Percentiles rank a stretch among this genome's conserved stretches.
These are phyloP conservation scores for Tolypocladium pustulatum DNA, from an alignment of 2,329 filamentous ascomycete genomes.

Conservation along the genomic window DNA sequence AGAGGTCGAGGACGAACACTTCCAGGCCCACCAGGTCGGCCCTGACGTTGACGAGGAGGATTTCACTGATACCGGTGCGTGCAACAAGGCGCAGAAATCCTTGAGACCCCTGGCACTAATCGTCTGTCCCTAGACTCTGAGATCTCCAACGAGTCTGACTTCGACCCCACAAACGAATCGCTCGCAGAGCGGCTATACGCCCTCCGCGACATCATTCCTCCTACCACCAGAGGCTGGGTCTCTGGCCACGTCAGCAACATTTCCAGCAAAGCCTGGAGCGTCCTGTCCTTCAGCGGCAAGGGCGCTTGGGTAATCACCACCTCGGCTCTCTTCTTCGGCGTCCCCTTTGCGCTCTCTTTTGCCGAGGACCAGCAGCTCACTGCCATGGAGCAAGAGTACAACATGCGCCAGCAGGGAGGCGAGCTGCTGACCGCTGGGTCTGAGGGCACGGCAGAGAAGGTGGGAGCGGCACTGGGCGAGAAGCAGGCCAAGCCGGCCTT, in stretches of 20 bases:
- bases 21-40: slow-evolving; percentile 58
- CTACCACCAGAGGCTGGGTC: slow-evolving; percentile 59
- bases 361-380: slow-evolving; percentile 93
- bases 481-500: slow-evolving; percentile 37
- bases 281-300: slow-evolving; percentile 67
- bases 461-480: slow-evolving; percentile 38
- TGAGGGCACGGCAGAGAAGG: slow-evolving; percentile 36
- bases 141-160: slow-evolving; percentile 72
- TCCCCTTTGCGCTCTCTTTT: slow-evolving; percentile 87
- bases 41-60: slow-evolving; percentile 82
- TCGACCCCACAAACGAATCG: slow-evolving; percentile 46
- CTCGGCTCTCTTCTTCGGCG: slow-evolving; percentile 77
- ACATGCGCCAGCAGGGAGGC: slow-evolving; percentile 84
- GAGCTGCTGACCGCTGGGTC: slow-evolving; percentile 49
- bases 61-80: slow-evolving; percentile 83
- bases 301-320: slow-evolving; percentile 86
- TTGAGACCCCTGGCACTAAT: slow-evolving; percentile 4
- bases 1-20: slow-evolving; percentile 95
- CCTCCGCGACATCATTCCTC: slow-evolving; percentile 66
- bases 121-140: slow-evolving; percentile 52
- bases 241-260: slow-evolving; percentile 50
- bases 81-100: slow-evolving; percentile 1
- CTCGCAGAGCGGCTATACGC: slow-evolving; percentile 61
- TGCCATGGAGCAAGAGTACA: slow-evolving; percentile 96
- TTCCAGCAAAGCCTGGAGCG: slow-evolving; percentile 34